Conservation (phyloP, 2,329 filamentous ascomycete genomes). For the Geoglossum cookeanum region DNA sequence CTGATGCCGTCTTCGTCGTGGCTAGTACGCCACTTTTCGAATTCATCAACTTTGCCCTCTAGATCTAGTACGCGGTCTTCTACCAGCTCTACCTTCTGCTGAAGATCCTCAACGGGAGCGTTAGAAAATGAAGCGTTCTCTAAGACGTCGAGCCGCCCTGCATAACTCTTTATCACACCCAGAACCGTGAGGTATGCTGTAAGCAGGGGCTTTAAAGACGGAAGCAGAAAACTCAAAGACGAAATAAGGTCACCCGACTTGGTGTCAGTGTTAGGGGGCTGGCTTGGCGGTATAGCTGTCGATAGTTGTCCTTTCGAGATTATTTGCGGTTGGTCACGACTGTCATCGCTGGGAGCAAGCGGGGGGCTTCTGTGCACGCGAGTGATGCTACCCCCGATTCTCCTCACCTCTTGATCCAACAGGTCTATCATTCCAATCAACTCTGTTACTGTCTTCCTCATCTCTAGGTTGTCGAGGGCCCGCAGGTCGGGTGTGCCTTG, state of each 20-base stretch:
- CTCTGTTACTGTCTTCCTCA: background rate
- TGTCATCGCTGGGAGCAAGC: background rate
- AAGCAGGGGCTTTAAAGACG: slow-evolving; percentile 8
- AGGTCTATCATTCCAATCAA: background rate
- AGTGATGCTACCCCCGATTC: background rate
- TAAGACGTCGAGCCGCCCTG: slow-evolving; percentile 44
- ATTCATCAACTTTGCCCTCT: slow-evolving; percentile 32
- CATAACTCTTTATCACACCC: slow-evolving; percentile 38
- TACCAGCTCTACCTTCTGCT: slow-evolving; percentile 45
- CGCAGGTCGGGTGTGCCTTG: slow-evolving; percentile 22
- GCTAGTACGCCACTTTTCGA: slow-evolving; percentile 18
- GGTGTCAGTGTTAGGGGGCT: background rate
- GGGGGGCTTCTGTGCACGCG: background rate
- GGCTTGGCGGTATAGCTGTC: background rate
- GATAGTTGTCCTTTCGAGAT: background rate
- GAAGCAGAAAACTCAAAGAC: background rate
- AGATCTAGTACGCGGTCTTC: slow-evolving; percentile 52
- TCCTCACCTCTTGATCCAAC: background rate
- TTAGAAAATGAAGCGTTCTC: slow-evolving; percentile 53
- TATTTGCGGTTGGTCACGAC: background rate
- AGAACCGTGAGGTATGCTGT: slow-evolving; percentile 21
- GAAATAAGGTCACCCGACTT: background rate
- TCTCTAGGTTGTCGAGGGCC: background rate
- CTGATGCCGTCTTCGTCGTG: slow-evolving; percentile 11
- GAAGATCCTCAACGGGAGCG: slow-evolving; percentile 46